Base-by-base conservation (phyloP, 2,329 filamentous ascomycete species). In the Colletotrichum lini region DNA sequence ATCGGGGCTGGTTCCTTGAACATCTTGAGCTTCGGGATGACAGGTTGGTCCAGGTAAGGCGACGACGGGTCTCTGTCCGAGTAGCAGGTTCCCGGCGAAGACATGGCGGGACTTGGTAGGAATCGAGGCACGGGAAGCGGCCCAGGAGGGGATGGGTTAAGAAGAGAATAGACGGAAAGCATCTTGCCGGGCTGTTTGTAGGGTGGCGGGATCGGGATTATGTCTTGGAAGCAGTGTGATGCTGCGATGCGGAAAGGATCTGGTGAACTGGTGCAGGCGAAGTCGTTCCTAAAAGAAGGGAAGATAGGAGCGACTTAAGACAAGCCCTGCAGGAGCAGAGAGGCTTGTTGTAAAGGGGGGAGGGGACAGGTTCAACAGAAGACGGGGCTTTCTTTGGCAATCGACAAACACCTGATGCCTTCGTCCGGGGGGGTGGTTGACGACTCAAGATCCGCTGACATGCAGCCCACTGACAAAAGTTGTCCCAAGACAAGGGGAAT, bases 1-100 rank as follows among this genome's bases (percentile, higher is more conserved):
- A 92, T 91, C 9, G 92, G 82, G 0, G 89, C 87, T 38, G 86
- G 87, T 76, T 93, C 90, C 79, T 93, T 94, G 69, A 87, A 83
- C 77, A 91, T 84, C 81, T 91, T 94, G 73, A 87, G 85, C 76
- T 85, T 88, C 73, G 78, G 73, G 71, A 80, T 76, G 67, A 76
- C 72, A 68, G 77, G 74, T 72, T 76, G 77, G 56, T 78, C 76
- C 38, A 75, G 71, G 57, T 58, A 65, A 9, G 60, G 45, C 64
- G 79, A 75, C 18, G 75, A 75, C 18, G 75, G 65, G 62, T 76
- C 75, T 61, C 81, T 79, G 72, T 82, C 79, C 40, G 75, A 75
- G 70, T 78, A 77, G 59, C 79, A 80, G 66, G 77, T 77, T 30
- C 80, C 75, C 65, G 80, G 79, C 58, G 81, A 80, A 59, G 80